A percentile compares a stretch with the other conserved stretches of the same genome.
phyloP scores from a whole-genome alignment of 495 filamentous ascomycete genomes.

The Penicillium canescens region DNA sequence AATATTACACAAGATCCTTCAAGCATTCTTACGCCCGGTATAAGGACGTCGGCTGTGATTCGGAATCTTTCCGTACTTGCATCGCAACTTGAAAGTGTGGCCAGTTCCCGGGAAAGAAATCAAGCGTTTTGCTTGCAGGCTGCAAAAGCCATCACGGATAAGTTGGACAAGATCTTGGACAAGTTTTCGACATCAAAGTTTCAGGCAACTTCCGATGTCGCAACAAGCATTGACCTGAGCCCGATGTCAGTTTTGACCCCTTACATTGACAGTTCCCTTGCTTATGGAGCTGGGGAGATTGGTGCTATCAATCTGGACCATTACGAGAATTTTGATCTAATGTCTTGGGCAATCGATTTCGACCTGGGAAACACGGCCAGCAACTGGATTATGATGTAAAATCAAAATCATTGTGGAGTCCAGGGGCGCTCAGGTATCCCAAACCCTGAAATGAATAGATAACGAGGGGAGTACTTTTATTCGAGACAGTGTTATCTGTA shows the following conservation, averaged over 20 bases:
- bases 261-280: slow-evolving; percentile 1
- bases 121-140: slow-evolving; percentile 20
- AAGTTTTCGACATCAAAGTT: slow-evolving; percentile 7
- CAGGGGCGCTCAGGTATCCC: too few relatives aligned
- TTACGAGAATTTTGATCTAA: slow-evolving; percentile 13
- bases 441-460: too few relatives aligned
- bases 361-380: slow-evolving; percentile 13
- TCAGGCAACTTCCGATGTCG: slow-evolving; percentile 3
- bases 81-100: slow-evolving; percentile 18
- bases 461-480: too few relatives aligned
- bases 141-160: slow-evolving; percentile 16
- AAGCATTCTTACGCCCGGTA: slow-evolving; percentile 8
- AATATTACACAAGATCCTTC: slow-evolving; percentile 2
- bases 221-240: slow-evolving; percentile 9
- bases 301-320: slow-evolving; percentile 13
- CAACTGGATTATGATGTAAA: slow-evolving; percentile 12
- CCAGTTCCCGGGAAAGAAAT: slow-evolving; percentile 17
- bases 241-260: background rate
- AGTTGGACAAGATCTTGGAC: slow-evolving; percentile 17
- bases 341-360: slow-evolving; percentile 19
- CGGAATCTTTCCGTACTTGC: slow-evolving; percentile 17
- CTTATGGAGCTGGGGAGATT: slow-evolving; percentile 9
- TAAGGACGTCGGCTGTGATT: slow-evolving; percentile 17
- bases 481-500: too few relatives aligned
- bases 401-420: background rate